Evolutionary conservation across 176 grass and related monocot species (phyloP).

Genomic region (Rhipidocladum racemiflorum): DNA sequence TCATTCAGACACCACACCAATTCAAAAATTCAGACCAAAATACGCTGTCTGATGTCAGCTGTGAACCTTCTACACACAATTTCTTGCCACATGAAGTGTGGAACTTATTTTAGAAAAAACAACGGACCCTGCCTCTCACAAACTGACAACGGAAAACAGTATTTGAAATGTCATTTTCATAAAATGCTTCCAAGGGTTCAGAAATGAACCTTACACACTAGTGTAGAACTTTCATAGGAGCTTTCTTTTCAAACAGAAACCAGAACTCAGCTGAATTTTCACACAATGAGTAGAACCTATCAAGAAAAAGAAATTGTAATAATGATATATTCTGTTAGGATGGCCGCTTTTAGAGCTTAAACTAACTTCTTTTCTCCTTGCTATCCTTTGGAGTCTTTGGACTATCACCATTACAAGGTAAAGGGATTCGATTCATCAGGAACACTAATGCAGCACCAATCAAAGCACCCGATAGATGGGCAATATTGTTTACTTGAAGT

Average conservation of each 20-base stretch:
- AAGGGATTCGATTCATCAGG: constrained; percentile 59
- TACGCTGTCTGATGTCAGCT: neutral
- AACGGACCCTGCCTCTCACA: no score
- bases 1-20: neutral
- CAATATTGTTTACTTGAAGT: constrained; percentile 82
- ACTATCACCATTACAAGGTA: constrained; percentile 39
- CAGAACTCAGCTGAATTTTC: neutral
- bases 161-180: neutral
- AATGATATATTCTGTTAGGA: constrained; percentile 26
- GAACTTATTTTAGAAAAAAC: no score
- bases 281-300: neutral
- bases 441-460: constrained; percentile 84
- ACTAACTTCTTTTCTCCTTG: constrained; percentile 59
- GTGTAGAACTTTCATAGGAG: neutral
- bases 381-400: constrained; percentile 33
- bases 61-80: neutral
- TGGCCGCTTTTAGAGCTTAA: neutral
- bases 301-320: constrained; percentile 9
- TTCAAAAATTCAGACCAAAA: neutral
- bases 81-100: neutral
- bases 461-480: constrained; percentile 93
- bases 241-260: constrained; percentile 21
- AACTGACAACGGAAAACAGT: neutral
- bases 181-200: constrained; percentile 1
- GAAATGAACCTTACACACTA: neutral